Percentiles rank a stretch among this genome's conserved stretches.
phyloP scores from a whole-genome alignment of 2,329 filamentous ascomycete species.

The Fusarium hostae region DNA sequence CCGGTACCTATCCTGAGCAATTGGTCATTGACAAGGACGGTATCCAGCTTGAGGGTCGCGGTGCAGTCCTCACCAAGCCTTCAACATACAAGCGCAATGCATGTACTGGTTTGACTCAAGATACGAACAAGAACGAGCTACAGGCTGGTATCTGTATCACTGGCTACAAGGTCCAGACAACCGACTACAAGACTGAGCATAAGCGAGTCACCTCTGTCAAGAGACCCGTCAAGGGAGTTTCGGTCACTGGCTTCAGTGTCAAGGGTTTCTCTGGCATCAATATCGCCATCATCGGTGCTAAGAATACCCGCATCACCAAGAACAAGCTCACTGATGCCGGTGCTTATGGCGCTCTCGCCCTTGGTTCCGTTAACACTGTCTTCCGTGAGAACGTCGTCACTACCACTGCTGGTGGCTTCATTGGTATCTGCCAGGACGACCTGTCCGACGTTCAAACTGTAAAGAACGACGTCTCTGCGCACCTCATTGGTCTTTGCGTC shows the following conservation, averaged over 20 bases:
- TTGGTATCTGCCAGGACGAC: conserved; percentile 53
- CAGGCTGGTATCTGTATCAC: conserved; percentile 50
- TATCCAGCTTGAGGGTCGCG: conserved; percentile 48
- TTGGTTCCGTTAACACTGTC: conserved; percentile 48
- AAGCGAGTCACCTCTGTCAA: conserved; percentile 44
- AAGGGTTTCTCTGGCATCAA: conserved; percentile 49
- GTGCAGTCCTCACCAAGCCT: conserved; percentile 44
- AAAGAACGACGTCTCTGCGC: conserved; percentile 47
- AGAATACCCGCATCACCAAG: conserved; percentile 35
- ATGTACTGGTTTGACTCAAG: conserved; percentile 48
- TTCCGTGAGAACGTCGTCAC: conserved; percentile 46
- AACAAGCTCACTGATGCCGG: conserved; percentile 33
- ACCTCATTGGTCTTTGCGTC: conserved; percentile 50
- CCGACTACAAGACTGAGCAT: conserved; percentile 46
- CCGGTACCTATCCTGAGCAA: conserved; percentile 50
- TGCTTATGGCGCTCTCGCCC: conserved; percentile 50
- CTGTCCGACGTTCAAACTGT: conserved; percentile 42
- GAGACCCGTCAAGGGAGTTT: conserved; percentile 45
- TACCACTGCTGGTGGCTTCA: conserved; percentile 31
- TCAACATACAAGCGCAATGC: conserved; percentile 37
- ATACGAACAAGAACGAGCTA: conserved; percentile 7
- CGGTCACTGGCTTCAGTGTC: conserved; percentile 49
- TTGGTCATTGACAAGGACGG: conserved; percentile 49
- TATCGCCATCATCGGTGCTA: conserved; percentile 50
- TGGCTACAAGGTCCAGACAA: conserved; percentile 44